Conservation (phyloP, 2,329 filamentous ascomycete species). For the Monilinia fructicola region DNA sequence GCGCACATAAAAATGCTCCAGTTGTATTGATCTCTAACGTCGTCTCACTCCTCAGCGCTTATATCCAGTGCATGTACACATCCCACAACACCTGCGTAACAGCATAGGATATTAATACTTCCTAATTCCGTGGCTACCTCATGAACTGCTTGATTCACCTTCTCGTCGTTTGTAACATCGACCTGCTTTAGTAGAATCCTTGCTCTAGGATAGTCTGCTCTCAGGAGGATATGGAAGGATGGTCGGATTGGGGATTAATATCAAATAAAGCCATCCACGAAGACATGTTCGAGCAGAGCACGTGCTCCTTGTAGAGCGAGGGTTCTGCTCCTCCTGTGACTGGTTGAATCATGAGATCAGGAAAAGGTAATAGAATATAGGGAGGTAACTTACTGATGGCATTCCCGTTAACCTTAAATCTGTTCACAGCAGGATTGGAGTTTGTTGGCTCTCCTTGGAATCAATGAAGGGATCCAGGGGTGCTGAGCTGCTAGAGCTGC, state of each 20-base stretch:
- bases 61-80: conserved; percentile 62
- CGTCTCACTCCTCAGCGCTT: conserved; percentile 57
- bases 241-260: conserved; percentile 46
- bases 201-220: conserved; percentile 53
- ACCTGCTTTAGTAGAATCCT: conserved; percentile 53
- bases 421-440: neutral
- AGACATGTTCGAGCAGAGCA: conserved; percentile 68
- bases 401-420: conserved; percentile 22
- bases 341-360: conserved; percentile 7
- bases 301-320: conserved; percentile 57
- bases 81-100: conserved; percentile 68
- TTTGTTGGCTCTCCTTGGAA: neutral
- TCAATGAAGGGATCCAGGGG: neutral
- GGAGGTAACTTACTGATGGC: conserved; percentile 6
- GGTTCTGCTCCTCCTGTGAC: conserved; percentile 65
- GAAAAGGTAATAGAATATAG: neutral
- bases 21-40: conserved; percentile 72
- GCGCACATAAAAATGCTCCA: conserved; percentile 67
- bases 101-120: conserved; percentile 50
- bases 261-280: conserved; percentile 60
- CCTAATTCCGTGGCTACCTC: conserved; percentile 48
- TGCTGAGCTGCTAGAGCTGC: neutral
- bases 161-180: conserved; percentile 57
- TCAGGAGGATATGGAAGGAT: conserved; percentile 48
- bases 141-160: conserved; percentile 47